These are phyloP conservation scores for Penicillium sp. DNA, from an alignment of 2,329 filamentous ascomycete species.

Conservation along the genomic window DNA sequence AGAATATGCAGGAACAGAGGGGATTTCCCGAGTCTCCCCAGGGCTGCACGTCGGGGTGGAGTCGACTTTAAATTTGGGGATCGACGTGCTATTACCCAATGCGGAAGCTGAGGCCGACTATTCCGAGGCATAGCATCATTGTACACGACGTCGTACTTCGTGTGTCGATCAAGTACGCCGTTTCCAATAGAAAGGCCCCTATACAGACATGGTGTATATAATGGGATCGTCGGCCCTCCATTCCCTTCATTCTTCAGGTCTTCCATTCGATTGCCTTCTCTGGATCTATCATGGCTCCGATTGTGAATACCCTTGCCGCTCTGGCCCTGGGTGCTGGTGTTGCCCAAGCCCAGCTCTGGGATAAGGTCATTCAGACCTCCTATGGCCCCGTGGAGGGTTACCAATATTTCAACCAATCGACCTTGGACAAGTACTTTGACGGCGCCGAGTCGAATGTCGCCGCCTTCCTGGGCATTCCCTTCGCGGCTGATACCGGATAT, in stretches of 20 bases:
- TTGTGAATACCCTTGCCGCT: conserved; percentile 6
- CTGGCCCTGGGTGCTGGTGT: conserved; percentile 14
- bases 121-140: not conserved
- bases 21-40: not conserved
- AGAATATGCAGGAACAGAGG: not conserved
- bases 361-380: conserved; percentile 20
- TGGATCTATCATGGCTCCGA: conserved; percentile 7
- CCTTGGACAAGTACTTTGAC: conserved; percentile 23
- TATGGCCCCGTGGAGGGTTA: conserved; percentile 22
- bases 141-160: not conserved
- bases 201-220: not conserved
- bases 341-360: conserved; percentile 23
- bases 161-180: not conserved
- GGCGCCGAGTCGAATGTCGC: conserved; percentile 22
- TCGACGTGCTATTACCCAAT: not conserved
- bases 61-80: not conserved
- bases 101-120: not conserved
- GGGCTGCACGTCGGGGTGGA: not conserved
- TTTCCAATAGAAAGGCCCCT: not conserved
- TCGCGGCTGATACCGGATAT: conserved; percentile 27
- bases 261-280: not conserved
- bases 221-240: not conserved
- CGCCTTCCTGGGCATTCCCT: conserved; percentile 26
- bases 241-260: not conserved
- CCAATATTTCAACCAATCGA: conserved; percentile 24